Base-by-base conservation (phyloP, 2,329 filamentous ascomycete genomes). In the Remersonia thermophila region DNA sequence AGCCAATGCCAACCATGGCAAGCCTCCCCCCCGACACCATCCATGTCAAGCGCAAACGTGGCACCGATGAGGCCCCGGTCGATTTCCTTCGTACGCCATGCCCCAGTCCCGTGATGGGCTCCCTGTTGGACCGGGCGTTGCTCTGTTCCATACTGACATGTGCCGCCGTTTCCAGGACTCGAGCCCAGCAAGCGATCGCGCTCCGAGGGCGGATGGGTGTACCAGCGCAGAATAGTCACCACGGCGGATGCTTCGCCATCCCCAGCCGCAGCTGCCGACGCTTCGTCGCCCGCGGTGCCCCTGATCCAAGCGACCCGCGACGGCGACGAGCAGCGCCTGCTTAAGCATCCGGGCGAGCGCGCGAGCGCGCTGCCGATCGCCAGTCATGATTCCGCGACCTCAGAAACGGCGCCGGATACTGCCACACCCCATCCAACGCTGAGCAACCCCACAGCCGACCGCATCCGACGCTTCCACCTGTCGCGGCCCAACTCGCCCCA, bases 41-140 rank as follows among this genome's bases (percentile, higher is more conserved):
- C 54, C 67, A 69, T 39, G 67, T 77, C 45, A 76, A 76, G 62
- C 70, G 72, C 49, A 76, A 76, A 57, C 66, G 69, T 28, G 65
- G 63, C 34, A 67, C 66, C 12, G 65, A 70, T 39, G 62, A 65
- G 25, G 57, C 60, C 10, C 68, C 71, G 3, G 66, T 75, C 34
- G 65, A 69, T 36, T 72, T 71, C 47, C 62, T 76, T 32, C 64
- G 70, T 75, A 49, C 43, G 66, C 57, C 33, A 11, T 13, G 36
- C 33, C 15, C 26, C 28, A 33, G 32, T 35, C 27, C 27, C 32
- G 32, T 20, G 14, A 26, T 30, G 9, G 20, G 20, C 31, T 33
- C 13, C 10, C 33, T 38, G 32, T 40, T 46, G n/a, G n/a, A n/a
- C n/a, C n/a, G n/a, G n/a, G n/a, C 34, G 29, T 33, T 15, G 8